Evolutionary conservation across 139 green algal genomes (phyloP).

Genomic region (Closterium sp.): DNA sequence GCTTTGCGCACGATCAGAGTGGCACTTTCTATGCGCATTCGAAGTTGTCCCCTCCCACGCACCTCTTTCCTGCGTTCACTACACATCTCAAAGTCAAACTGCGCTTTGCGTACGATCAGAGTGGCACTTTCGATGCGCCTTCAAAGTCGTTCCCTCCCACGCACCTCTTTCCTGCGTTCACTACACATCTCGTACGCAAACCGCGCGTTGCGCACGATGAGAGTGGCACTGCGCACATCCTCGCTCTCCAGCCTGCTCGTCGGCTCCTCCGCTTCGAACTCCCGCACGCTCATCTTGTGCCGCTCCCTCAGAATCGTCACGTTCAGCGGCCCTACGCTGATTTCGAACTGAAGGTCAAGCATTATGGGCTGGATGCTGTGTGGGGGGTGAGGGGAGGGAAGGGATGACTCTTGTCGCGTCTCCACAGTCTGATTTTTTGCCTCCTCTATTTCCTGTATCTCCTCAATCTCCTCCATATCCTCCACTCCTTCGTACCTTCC

Average conservation of each 20-base stretch:
- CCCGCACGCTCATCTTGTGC: not conserved
- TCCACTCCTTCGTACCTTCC: too few relatives aligned
- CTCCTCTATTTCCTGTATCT: too few relatives aligned
- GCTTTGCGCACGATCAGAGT: not conserved
- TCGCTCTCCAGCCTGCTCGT: not conserved
- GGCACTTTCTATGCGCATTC: too few relatives aligned
- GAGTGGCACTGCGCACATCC: not conserved
- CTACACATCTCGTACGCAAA: not conserved
- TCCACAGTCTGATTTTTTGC: too few relatives aligned
- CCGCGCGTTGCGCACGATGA: not conserved
- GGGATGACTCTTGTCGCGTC: too few relatives aligned
- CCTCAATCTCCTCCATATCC: too few relatives aligned
- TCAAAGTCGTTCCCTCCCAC: not conserved
- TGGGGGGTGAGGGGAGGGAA: not conserved
- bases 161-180: not conserved
- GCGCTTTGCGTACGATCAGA: not conserved
- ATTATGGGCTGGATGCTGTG: not conserved
- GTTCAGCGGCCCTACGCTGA: not conserved
- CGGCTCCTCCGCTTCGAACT: not conserved
- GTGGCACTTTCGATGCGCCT: too few relatives aligned
- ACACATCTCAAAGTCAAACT: not conserved
- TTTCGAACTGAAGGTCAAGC: not conserved
- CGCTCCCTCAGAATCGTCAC: not conserved
- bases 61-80: not conserved
- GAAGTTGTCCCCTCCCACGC: not conserved